Evolutionary conservation across 495 filamentous ascomycete species (phyloP).

Genomic region (Mycothermus thermophilus): DNA sequence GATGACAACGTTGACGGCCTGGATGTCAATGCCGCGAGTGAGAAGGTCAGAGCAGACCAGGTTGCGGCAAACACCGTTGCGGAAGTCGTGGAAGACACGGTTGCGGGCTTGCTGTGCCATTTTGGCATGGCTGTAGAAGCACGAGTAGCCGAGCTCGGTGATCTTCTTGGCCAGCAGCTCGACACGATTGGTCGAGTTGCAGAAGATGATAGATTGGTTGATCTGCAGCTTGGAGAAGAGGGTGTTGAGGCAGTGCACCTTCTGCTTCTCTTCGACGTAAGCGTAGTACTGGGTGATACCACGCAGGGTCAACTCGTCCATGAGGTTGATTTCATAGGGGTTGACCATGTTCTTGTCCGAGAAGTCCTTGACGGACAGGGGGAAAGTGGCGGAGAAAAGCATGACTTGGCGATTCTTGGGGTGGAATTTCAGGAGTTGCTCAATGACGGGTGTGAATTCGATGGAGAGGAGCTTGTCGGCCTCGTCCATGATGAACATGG

Average conservation of each 20-base stretch:
- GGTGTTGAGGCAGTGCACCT: conserved; percentile 97
- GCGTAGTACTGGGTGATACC: conserved; percentile 99
- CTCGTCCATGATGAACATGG: conserved; percentile 98
- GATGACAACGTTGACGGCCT: conserved; percentile 98
- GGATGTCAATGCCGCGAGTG: conserved; percentile 97
- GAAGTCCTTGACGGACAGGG: conserved; percentile 88
- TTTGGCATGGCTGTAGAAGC: conserved; percentile 96
- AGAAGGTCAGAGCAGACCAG: conserved; percentile 95
- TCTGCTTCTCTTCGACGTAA: conserved; percentile 98
- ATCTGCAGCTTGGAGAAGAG: conserved; percentile 98
- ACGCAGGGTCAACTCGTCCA: conserved; percentile 96
- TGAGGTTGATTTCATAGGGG: conserved; percentile 97
- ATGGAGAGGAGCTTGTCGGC: conserved; percentile 93
- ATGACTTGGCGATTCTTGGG: conserved; percentile 96
- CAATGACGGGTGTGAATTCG: conserved; percentile 94
- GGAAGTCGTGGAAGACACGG: conserved; percentile 97
- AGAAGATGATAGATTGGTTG: conserved; percentile 99
- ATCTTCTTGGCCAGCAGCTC: conserved; percentile 98
- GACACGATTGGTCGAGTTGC: conserved; percentile 96
- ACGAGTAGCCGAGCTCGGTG: conserved; percentile 95
- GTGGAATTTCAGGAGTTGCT: conserved; percentile 84
- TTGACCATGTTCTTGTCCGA: conserved; percentile 94
- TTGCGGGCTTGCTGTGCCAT: conserved; percentile 98
- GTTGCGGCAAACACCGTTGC: conserved; percentile 94
- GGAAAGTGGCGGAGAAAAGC: conserved; percentile 97